phyloP scores from a whole-genome alignment of 345 rosid genomes.

The Lumnitzera racemosa region DNA sequence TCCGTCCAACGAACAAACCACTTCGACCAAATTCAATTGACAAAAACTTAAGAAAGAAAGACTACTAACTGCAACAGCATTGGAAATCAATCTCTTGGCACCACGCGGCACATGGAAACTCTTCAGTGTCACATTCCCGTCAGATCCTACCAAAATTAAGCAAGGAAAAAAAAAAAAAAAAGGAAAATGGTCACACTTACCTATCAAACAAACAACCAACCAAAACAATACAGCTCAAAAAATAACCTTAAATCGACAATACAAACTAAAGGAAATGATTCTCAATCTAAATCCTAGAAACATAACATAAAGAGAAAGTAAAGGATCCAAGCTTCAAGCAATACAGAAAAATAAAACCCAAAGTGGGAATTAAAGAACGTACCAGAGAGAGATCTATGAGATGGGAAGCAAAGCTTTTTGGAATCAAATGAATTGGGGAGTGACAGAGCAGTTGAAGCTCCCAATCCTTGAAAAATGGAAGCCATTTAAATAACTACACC shows the following conservation, averaged over 20 bases:
- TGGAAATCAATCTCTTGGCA: slow-evolving; percentile 41
- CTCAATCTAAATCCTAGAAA: not conserved
- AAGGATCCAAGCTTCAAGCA: not conserved
- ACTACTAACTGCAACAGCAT: slow-evolving; percentile 67
- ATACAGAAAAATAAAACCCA: not conserved
- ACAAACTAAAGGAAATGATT: not conserved
- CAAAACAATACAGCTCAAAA: not conserved
- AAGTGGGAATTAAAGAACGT: not conserved
- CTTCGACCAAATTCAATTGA: not conserved
- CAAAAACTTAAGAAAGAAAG: not conserved
- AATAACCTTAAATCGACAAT: too few species aligned
- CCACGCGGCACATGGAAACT: slow-evolving; percentile 19
- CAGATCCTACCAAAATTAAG: slow-evolving; percentile 53
- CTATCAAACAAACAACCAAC: slow-evolving; percentile 1
- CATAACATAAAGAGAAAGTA: not conserved
- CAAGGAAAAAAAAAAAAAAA: slow-evolving; percentile 14
- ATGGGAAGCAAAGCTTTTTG: slow-evolving; percentile 28
- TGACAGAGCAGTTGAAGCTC: slow-evolving; percentile 44
- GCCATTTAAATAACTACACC: slow-evolving; percentile 26
- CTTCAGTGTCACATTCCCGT: slow-evolving; percentile 17
- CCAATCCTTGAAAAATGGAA: slow-evolving; percentile 53
- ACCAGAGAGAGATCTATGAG: slow-evolving; percentile 53
- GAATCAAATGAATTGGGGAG: slow-evolving; percentile 42
- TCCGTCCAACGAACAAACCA: not conserved
- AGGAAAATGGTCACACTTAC: not conserved